These are phyloP conservation scores for Citrullus mucosospermus DNA, from an alignment of 306 rosid genomes.

Conservation along the genomic window DNA sequence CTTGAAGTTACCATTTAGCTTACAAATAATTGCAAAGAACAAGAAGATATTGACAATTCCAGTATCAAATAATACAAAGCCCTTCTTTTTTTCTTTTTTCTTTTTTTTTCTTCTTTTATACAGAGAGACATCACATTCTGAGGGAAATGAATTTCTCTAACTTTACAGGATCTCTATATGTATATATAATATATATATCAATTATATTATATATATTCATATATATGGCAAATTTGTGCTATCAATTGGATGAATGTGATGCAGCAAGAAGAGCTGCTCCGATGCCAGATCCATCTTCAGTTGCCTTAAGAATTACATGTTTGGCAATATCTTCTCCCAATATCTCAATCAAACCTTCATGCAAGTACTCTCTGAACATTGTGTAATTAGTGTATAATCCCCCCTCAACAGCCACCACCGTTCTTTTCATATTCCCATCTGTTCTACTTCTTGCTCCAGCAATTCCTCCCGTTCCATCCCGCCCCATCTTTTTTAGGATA, in stretches of 20 bases:
- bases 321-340: conserved; percentile 70
- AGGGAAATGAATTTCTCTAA: conserved; percentile 8
- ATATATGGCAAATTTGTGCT: conserved; percentile 54
- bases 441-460: conserved; percentile 57
- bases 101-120: neutral
- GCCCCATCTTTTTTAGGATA: conserved; percentile 80
- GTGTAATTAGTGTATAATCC: conserved; percentile 63
- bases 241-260: conserved; percentile 55
- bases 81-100: neutral
- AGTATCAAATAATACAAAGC: conserved; percentile 3
- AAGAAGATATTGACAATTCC: conserved; percentile 7
- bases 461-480: conserved; percentile 80
- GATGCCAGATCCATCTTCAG: conserved; percentile 85
- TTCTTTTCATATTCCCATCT: conserved; percentile 48
- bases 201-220: conserved; percentile 25
- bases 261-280: conserved; percentile 92
- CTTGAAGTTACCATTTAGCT: neutral
- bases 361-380: conserved; percentile 65
- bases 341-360: conserved; percentile 69
- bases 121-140: conserved; percentile 6
- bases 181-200: conserved; percentile 28
- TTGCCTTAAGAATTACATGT: conserved; percentile 56
- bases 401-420: conserved; percentile 74
- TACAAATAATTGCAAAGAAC: conserved; percentile 1
- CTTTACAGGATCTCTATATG: conserved; percentile 11